These are phyloP conservation scores for Coprinellus micaceus DNA, from an alignment of 768 basidiomycete genomes.

Conservation along the genomic window DNA sequence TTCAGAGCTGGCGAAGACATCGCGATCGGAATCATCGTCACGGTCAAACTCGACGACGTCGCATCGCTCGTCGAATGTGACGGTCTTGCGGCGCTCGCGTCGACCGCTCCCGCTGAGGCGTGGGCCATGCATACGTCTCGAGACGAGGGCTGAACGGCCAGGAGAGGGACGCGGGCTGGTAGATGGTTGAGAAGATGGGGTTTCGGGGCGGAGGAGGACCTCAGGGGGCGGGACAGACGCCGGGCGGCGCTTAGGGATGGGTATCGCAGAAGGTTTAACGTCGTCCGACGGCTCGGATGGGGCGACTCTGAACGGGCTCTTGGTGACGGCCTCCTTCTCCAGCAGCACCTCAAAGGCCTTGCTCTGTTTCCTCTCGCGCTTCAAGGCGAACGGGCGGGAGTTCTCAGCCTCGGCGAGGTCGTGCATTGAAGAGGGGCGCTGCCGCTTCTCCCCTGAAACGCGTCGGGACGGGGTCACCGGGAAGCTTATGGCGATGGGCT, in stretches of 20 bases:
- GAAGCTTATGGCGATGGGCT: conserved; percentile 29
- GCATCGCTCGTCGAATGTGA: conserved; percentile 74
- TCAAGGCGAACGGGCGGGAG: conserved; percentile 65
- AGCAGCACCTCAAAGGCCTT: conserved; percentile 69
- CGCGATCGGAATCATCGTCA: conserved; percentile 36
- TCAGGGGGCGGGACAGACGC: conserved; percentile 12
- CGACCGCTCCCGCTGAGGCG: conserved; percentile 50
- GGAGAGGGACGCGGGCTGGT: conserved; percentile 41
- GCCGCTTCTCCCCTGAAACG: conserved; percentile 76
- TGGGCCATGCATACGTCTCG: conserved; percentile 72
- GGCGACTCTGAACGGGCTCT: conserved; percentile 66
- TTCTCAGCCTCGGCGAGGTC: conserved; percentile 67
- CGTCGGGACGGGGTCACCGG: conserved; percentile 37
- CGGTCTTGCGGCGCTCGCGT: conserved; percentile 67
- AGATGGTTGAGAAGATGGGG: conserved; percentile 17
- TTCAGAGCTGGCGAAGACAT: conserved; percentile 19
- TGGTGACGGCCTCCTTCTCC: conserved; percentile 74
- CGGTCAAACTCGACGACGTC: conserved; percentile 80
- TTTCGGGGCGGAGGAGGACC: conserved; percentile 16
- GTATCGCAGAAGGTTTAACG: conserved; percentile 22
- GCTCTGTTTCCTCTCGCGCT: conserved; percentile 72
- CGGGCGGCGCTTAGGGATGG: background rate
- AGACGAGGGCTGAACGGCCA: conserved; percentile 64
- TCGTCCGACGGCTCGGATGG: conserved; percentile 27
- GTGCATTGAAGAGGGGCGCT: conserved; percentile 67